Evolutionary conservation across 192 early-diverging fungal genomes (phyloP), one percentile per base, ranked within the genome.

Genomic region (Coemansia sp.): DNA sequence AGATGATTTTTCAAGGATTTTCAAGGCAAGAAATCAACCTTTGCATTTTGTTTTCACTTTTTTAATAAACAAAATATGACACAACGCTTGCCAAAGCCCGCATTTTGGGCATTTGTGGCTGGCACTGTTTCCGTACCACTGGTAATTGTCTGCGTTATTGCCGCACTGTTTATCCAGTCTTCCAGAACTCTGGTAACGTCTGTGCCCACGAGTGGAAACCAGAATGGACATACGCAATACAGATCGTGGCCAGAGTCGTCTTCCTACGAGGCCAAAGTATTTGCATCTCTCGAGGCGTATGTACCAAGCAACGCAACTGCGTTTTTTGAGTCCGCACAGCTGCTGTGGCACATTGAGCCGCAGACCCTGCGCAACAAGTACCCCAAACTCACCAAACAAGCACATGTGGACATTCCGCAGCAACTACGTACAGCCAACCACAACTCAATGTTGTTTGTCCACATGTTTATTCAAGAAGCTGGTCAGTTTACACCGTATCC

Each of bases 281-380:
- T 62, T 46, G 58, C 52, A 3, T 56, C 66, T 18, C 28, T 47
- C 1, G 52, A 40, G 21, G 20, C 42, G n/a, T 14, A 3, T 25
- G 28, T 61, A 18, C 54, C 59, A 46, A 4, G 2, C 52, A 61
- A 61, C 26, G 38, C 23, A 6, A 54, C 52, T 2, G 25, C 6
- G 8, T 68, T 61, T 20, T 68, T 69, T 20, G 54, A 69, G n/a
- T 37, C 6, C 3, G 67, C 67, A 17, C 60, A 58, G 67, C 23
- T 68, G 59, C 51, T 68, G 20, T 68, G 67, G 60, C 54, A 48
- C 8, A 57, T 36, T 38, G 67, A 52, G 10, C 60, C 52, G 24
- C 67, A 68, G 46, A 51, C 25, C 34, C 12, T 62, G 2, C 42
- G 15, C 12, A 51, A 31, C 67, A 68, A 40, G 28, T 28, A 56